Evolutionary conservation across 805 yeast species (phyloP), one percentile per base, ranked within the genome.

Genomic region (Yarrowia deformans): DNA sequence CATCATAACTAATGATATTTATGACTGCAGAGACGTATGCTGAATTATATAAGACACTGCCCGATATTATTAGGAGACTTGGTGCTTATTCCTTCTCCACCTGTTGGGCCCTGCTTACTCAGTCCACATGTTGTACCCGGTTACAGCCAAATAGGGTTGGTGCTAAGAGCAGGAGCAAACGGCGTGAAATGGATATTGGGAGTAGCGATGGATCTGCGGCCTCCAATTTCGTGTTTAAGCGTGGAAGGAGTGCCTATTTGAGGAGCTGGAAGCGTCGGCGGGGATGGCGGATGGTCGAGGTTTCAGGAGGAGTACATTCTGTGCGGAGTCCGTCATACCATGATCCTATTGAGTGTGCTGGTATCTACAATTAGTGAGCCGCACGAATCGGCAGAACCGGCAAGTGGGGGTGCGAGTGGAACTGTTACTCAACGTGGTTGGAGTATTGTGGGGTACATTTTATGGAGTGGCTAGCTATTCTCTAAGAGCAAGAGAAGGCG

Each of bases 51-150:
- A 23, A 23, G 29, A 23, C 29, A 23, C 29, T 23, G 29, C 29
- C 29, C 29, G 29, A 23, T 23, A 23, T 23, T n/a, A n/a, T 23
- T 32, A 13, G 49, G 49, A 19, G 23, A 46, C 49, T 46, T 3
- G 34, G n/a, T 46, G 50, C 52, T 32, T 29, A 29, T 16, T 46
- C n/a, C 13, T 46, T 49, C 39, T 29, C 54, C 54, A 9, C 37
- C 54, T 49, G 18, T 29, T 34, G 8, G 14, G 7, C 10, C 23
- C 29, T 52, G 56, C 56, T 52, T 52, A 39, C 60, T 54, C 60
- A 54, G 60, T 54, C 60, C 60, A 54, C 60, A 19, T 39, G 39
- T 13, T 39, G n/a, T 54, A 54, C 58, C 58, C 58, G 58, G 58
- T 54, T 54, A 54, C 58, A 54, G 12, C 35, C 12, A 37, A 54